A percentile compares a stretch with the other conserved stretches of the same genome.
These are phyloP conservation scores for Colletotrichum sp. DNA, from an alignment of 2,329 filamentous ascomycete species.

Conservation along the genomic window DNA sequence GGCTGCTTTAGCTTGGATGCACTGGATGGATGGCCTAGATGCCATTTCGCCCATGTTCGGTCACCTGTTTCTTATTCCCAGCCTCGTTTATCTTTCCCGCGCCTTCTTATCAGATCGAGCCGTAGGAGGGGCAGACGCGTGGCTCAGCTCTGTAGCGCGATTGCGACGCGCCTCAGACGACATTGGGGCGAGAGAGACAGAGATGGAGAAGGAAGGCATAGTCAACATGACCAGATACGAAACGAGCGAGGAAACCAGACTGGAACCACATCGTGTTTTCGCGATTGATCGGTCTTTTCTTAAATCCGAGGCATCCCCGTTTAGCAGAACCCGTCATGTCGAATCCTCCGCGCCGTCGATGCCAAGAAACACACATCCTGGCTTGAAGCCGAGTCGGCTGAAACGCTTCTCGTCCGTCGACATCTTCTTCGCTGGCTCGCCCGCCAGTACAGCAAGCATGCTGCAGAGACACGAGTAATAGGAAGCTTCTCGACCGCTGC, in stretches of 20 bases:
- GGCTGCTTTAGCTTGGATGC: neutral
- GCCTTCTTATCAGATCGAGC: neutral
- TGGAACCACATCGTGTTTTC: neutral
- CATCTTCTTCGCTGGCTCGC: neutral
- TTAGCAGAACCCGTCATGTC: neutral
- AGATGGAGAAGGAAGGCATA: neutral
- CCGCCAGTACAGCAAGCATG: neutral
- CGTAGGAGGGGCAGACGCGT: neutral
- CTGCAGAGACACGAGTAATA: slow-evolving; percentile 15
- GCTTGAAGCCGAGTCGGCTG: neutral
- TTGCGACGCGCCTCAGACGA: neutral
- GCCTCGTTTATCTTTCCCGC: neutral
- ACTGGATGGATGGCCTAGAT: neutral
- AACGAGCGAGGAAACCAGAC: slow-evolving; percentile 6
- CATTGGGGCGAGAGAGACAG: neutral
- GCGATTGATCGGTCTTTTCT: neutral
- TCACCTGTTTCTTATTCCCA: neutral
- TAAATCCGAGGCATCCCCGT: neutral
- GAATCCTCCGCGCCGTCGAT: neutral
- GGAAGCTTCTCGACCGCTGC: neutral
- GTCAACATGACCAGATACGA: slow-evolving; percentile 2
- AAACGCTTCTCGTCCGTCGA: slow-evolving; percentile 4
- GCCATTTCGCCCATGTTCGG: neutral
- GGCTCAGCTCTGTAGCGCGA: neutral
- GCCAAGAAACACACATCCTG: neutral